Conservation (phyloP, 2,329 filamentous ascomycete species). For the Trichoderma brevicompactum region DNA sequence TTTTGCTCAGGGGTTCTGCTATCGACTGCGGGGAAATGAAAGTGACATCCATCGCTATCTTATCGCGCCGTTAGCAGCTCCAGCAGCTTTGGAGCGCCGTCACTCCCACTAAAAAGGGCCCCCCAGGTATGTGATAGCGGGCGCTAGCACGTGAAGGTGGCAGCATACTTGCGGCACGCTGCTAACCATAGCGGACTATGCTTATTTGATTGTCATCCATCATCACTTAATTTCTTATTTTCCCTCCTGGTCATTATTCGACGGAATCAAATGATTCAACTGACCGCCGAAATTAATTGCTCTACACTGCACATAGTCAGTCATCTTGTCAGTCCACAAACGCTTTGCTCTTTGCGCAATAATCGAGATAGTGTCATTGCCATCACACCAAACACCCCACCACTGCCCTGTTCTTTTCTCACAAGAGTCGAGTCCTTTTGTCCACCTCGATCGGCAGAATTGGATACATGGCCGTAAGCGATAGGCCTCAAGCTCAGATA, state of each 20-base stretch:
- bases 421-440: background rate
- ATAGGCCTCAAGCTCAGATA: background rate
- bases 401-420: background rate
- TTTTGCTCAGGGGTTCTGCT: constrained; percentile 18
- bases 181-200: background rate
- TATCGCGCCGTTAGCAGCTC: constrained; percentile 6
- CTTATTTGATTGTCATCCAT: too few species aligned
- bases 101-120: background rate
- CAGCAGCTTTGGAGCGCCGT: background rate
- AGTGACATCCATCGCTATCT: constrained; percentile 25
- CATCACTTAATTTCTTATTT: too few species aligned
- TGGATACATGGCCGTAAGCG: background rate
- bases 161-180: background rate
- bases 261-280: background rate
- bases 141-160: constrained; percentile 20
- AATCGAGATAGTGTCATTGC: background rate
- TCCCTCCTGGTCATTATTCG: too few species aligned
- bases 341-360: background rate
- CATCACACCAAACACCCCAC: background rate
- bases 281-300: background rate
- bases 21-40: constrained; percentile 26
- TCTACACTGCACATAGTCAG: too few species aligned
- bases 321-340: background rate
- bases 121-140: background rate
- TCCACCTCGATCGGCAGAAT: background rate